These are phyloP conservation scores for Fomitopsis pulvina DNA, from an alignment of 768 basidiomycete species.

Conservation along the genomic window DNA sequence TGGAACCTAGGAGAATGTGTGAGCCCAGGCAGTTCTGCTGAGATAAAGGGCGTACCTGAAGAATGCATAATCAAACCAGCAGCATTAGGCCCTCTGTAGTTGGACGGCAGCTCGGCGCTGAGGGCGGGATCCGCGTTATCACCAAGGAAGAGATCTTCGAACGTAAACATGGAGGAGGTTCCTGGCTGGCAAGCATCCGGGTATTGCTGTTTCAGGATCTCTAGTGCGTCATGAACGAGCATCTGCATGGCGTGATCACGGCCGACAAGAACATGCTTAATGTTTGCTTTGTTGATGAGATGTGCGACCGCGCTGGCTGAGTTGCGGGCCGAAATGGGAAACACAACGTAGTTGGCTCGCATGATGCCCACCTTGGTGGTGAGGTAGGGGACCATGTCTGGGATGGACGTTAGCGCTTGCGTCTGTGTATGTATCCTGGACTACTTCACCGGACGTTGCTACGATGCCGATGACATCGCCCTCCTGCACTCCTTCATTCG, in stretches of 20 bases:
- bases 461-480: constrained; percentile 22
- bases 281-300: constrained; percentile 19
- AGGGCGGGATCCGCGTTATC: not conserved
- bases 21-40: not conserved
- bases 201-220: constrained; percentile 10
- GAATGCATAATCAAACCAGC: constrained; percentile 13
- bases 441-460: constrained; percentile 9
- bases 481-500: constrained; percentile 7
- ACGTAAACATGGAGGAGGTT: constrained; percentile 8
- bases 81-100: constrained; percentile 6
- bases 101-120: constrained; percentile 1
- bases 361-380: constrained; percentile 13
- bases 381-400: constrained; percentile 22
- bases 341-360: constrained; percentile 17
- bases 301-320: constrained; percentile 26
- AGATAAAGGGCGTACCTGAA: constrained; percentile 9
- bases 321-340: constrained; percentile 30
- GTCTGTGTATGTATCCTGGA: not conserved
- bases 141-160: constrained; percentile 11
- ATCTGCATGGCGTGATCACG: constrained; percentile 19
- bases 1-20: constrained; percentile 9
- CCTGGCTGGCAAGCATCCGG: not conserved
- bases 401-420: not conserved
- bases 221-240: constrained; percentile 16
- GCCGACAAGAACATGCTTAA: constrained; percentile 23